Evolutionary conservation across 2,329 filamentous ascomycete genomes (phyloP).

Genomic region (Neocatenulostroma microsporum): DNA sequence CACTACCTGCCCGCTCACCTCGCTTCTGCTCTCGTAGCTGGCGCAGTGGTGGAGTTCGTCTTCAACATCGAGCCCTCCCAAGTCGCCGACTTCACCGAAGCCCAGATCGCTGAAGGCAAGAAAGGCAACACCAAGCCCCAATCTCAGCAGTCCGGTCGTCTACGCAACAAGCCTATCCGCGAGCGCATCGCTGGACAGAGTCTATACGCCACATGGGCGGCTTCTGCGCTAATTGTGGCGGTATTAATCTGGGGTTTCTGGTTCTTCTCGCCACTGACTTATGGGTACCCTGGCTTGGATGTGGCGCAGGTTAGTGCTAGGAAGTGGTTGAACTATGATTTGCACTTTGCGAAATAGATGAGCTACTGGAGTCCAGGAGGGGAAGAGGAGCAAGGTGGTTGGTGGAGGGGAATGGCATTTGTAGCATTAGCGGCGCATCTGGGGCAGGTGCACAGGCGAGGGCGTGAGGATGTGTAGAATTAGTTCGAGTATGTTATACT

Average conservation of each 20-base stretch:
- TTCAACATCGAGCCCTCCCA: slow-evolving; percentile 78
- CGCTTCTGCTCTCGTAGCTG: slow-evolving; percentile 81
- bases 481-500: no score
- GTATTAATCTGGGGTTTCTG: slow-evolving; percentile 70
- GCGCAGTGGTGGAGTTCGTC: slow-evolving; percentile 87
- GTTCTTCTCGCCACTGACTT: slow-evolving; percentile 92
- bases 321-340: slow-evolving; percentile 95
- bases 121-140: slow-evolving; percentile 28
- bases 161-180: slow-evolving; percentile 66
- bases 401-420: no score
- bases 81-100: slow-evolving; percentile 43
- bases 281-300: slow-evolving; percentile 81
- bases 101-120: slow-evolving; percentile 29
- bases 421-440: no score
- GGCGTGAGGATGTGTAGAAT: no score
- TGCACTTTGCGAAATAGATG: slow-evolving; percentile 99
- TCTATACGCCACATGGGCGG: slow-evolving; percentile 70
- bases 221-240: slow-evolving; percentile 59
- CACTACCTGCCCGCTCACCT: slow-evolving; percentile 95
- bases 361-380: no score
- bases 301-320: slow-evolving; percentile 70
- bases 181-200: slow-evolving; percentile 76
- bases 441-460: no score
- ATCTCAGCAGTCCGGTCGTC: slow-evolving; percentile 24
- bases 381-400: no score